Base-by-base conservation (phyloP, 495 filamentous ascomycete genomes). In the Penicillium psychrofluorescens region DNA sequence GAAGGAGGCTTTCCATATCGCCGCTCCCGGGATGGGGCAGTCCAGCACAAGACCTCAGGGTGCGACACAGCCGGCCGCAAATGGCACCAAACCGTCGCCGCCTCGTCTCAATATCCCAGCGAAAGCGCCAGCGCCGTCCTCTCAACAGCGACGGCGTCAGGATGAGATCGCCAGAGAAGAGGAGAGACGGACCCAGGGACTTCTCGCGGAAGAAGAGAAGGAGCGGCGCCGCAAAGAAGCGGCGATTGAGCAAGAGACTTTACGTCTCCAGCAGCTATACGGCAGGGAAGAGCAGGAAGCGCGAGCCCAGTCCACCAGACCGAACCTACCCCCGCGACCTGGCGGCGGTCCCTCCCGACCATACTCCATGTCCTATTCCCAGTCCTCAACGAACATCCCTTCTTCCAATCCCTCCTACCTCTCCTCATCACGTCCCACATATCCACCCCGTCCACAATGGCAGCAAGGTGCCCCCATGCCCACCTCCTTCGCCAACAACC, bases 231-330 rank as follows among this genome's bases (percentile, higher is more conserved):
- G 72, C 27, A 77, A 77, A 27, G 77, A 95, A 42, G 78, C 75
- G 2, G 88, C 88, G 50, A 68, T 96, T 11, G 84, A 86, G 15
- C 79, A 80, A 44, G 92, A 97, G 63, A 97, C 92, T 0, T 85
- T 90, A 54, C 74, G 90, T 3, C 62, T 98, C 8, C 75, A 81
- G 36, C 77, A 76, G 49, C 49, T 85, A 41, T 95, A 90, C 55
- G 88, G 86, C 31, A 71, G 59, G 27, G 72, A 80, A 40, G 68
- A 72, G 39, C 46, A 64, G 22, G 59, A 61, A 36, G 67, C 46
- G 5, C 70, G 64, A 14, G 43, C 43, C 16, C 66, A 66, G 35
- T 50, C 63, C n/a, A 49, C 60, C 16, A 54, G 60, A 35, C 50
- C 49, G n/a, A 39, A 54, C 22, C 45, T 52, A 1, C 56, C 56